Evolutionary conservation across 163 green algal species (phyloP).

Genomic region (Chloromonas sp.): DNA sequence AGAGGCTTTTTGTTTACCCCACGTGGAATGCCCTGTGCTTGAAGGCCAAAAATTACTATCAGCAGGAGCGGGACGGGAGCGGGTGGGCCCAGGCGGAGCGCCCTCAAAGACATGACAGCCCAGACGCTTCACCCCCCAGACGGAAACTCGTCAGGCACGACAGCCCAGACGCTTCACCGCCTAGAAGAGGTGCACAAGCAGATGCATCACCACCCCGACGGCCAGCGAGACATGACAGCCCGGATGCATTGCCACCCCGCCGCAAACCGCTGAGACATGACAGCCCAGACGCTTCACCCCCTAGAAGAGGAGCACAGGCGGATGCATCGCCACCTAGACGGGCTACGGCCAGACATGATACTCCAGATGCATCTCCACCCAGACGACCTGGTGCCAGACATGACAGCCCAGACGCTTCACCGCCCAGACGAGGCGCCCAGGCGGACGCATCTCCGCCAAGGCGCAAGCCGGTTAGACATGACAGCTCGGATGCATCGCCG

Average conservation of each 20-base stretch:
- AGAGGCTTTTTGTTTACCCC: too few relatives aligned
- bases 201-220: constrained; percentile 31
- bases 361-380: constrained; percentile 32
- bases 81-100: too few relatives aligned
- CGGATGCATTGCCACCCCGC: constrained; percentile 11
- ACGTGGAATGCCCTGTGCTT: too few relatives aligned
- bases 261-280: not conserved
- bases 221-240: not conserved
- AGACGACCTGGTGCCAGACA: not conserved
- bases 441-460: constrained; percentile 38
- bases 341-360: constrained; percentile 19
- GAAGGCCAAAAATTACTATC: too few relatives aligned
- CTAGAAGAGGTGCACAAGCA: constrained; percentile 7
- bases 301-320: constrained; percentile 14
- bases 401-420: constrained; percentile 22
- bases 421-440: constrained; percentile 8
- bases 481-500: constrained; percentile 37
- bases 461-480: constrained; percentile 14
- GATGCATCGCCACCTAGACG: constrained; percentile 30
- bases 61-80: too few relatives aligned
- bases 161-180: constrained; percentile 31
- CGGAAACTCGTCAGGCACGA: constrained; percentile 31
- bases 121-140: constrained; percentile 23
- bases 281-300: constrained; percentile 23
- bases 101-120: constrained; percentile 36